These are phyloP conservation scores for Cordyceps farinosa DNA, from an alignment of 2,329 filamentous ascomycete species.

Conservation along the genomic window DNA sequence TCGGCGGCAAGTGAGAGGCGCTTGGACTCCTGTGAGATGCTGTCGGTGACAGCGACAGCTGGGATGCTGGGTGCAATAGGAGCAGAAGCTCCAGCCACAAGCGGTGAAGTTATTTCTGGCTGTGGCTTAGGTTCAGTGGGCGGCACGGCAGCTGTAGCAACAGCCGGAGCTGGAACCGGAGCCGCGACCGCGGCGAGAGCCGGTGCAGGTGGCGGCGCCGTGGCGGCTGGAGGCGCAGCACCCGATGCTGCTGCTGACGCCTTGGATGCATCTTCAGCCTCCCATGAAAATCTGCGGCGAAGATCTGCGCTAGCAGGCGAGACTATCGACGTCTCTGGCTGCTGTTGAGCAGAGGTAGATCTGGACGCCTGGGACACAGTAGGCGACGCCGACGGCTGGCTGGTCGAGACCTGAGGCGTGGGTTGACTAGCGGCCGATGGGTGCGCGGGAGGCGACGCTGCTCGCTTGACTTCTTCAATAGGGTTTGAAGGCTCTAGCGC, in stretches of 20 bases:
- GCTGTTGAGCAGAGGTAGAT: neutral
- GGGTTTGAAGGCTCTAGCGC: neutral
- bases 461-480: neutral
- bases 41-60: neutral
- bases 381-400: neutral
- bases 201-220: neutral
- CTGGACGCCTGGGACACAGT: neutral
- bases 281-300: constrained; percentile 38
- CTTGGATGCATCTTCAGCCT: constrained; percentile 26
- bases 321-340: neutral
- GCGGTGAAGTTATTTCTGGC: constrained; percentile 11
- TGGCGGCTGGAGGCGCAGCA: neutral
- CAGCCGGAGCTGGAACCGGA: neutral
- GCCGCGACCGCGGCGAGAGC: neutral
- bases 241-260: no score
- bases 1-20: constrained; percentile 42
- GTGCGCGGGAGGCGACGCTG: neutral
- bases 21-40: constrained; percentile 22
- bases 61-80: neutral
- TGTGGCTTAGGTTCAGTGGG: neutral
- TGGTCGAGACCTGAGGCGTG: neutral
- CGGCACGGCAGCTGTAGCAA: neutral
- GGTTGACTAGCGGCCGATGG: neutral
- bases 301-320: constrained; percentile 8
- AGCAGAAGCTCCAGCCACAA: neutral